These are phyloP conservation scores for Breviolum minutum DNA, from an alignment of 73 alveolate genomes.

Conservation along the genomic window DNA sequence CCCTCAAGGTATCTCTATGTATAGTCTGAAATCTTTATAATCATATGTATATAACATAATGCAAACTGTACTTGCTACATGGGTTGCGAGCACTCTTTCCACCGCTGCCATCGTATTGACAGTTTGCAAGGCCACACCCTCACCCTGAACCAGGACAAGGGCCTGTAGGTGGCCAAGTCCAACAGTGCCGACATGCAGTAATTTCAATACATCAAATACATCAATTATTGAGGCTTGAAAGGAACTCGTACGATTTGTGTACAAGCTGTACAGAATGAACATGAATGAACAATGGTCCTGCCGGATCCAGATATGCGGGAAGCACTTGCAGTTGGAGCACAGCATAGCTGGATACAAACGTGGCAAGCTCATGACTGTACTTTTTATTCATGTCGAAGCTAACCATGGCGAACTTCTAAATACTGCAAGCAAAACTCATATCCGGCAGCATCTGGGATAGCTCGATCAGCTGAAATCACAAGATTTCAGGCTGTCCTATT, in stretches of 20 bases:
- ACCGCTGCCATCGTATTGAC: constrained; percentile 12
- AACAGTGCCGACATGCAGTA: constrained; percentile 4
- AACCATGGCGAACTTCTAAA: no score
- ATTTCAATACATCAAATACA: background rate
- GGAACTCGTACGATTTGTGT: background rate
- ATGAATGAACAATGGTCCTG: background rate
- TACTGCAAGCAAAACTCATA: no score
- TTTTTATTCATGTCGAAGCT: no score
- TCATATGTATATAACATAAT: no score
- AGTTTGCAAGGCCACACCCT: background rate
- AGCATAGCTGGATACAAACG: background rate
- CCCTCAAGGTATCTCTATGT: no score
- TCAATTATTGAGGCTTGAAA: background rate
- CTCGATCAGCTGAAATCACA: background rate
- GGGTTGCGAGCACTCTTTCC: background rate
- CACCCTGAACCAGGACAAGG: background rate
- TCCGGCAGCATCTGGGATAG: background rate
- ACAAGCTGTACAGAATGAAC: background rate
- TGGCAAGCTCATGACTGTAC: background rate
- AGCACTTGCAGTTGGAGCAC: background rate
- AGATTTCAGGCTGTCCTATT: background rate
- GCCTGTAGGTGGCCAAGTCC: constrained; percentile 17
- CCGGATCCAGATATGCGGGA: background rate
- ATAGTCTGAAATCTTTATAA: no score
- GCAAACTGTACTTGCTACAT: background rate